A percentile compares a stretch with the other conserved stretches of the same genome.
Conservation (phyloP, 352 stramenopile species). For the Phytophthora podocarpi region DNA sequence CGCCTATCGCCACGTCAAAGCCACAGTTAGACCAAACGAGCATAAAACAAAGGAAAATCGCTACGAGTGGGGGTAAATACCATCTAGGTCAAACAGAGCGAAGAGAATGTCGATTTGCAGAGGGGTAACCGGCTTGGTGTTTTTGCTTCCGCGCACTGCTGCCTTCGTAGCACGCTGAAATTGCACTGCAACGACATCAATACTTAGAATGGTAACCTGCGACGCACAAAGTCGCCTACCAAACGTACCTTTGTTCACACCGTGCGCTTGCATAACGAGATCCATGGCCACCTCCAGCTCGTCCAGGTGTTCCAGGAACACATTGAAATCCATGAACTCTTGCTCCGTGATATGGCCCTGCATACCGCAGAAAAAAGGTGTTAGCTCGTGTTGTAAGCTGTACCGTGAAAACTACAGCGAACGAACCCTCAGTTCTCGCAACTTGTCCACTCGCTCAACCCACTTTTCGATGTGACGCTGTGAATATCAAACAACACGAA, state of each 20-base stretch:
- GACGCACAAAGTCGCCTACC: neutral
- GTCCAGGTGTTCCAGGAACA: slow-evolving; percentile 83
- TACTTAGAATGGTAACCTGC: neutral
- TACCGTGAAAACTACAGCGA: neutral
- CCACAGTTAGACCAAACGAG: neutral
- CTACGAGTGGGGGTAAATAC: slow-evolving; percentile 39
- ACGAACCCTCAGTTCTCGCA: slow-evolving; percentile 60
- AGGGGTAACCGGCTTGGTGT: slow-evolving; percentile 66
- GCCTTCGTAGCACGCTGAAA: slow-evolving; percentile 78
- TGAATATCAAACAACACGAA: slow-evolving; percentile 24
- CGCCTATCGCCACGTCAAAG: slow-evolving; percentile 38
- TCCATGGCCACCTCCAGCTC: slow-evolving; percentile 87
- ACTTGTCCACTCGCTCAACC: slow-evolving; percentile 79
- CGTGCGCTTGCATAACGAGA: slow-evolving; percentile 81
- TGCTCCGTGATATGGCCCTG: slow-evolving; percentile 76
- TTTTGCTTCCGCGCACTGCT: slow-evolving; percentile 60
- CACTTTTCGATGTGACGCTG: slow-evolving; percentile 69
- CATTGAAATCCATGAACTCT: slow-evolving; percentile 87
- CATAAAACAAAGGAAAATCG: neutral
- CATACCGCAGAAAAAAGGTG: neutral
- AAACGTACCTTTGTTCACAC: slow-evolving; percentile 81
- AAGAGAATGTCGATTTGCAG: slow-evolving; percentile 89
- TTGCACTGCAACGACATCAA: slow-evolving; percentile 50
- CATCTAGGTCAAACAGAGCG: slow-evolving; percentile 79
- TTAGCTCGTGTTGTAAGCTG: neutral